Evolutionary conservation across 257 asterid genomes (phyloP).

Genomic region (Fraxinus excelsior): DNA sequence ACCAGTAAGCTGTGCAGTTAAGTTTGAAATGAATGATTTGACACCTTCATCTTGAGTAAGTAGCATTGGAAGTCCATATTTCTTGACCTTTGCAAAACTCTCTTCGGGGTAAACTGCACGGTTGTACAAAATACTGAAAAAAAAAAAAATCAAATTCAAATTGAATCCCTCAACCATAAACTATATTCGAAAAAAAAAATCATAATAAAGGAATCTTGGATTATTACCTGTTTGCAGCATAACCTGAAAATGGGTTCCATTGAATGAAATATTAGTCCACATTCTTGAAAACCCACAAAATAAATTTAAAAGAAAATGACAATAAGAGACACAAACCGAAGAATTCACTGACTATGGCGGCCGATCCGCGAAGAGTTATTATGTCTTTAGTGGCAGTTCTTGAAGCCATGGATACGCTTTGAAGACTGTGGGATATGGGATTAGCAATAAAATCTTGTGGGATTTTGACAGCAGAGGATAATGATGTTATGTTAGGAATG

Average conservation of each 20-base stretch:
- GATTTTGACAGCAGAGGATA: neutral
- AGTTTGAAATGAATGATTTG: constrained; percentile 77
- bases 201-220: neutral
- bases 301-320: neutral
- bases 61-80: constrained; percentile 91
- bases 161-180: constrained; percentile 6
- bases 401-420: constrained; percentile 58
- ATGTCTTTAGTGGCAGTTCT: constrained; percentile 77
- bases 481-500: neutral
- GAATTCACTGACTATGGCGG: constrained; percentile 90
- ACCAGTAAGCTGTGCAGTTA: constrained; percentile 92
- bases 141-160: neutral
- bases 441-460: neutral
- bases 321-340: constrained; percentile 50
- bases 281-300: neutral
- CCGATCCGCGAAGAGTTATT: constrained; percentile 89
- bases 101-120: constrained; percentile 93
- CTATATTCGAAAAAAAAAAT: neutral
- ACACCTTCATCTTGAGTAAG: constrained; percentile 96
- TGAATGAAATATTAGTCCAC: constrained; percentile 25
- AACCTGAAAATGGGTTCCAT: constrained; percentile 52
- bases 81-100: constrained; percentile 84
- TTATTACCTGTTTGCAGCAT: constrained; percentile 90
- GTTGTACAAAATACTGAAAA: constrained; percentile 70
- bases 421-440: neutral